Evolutionary conservation across 495 filamentous ascomycete species (phyloP).

Genomic region (Cercophora sp.): DNA sequence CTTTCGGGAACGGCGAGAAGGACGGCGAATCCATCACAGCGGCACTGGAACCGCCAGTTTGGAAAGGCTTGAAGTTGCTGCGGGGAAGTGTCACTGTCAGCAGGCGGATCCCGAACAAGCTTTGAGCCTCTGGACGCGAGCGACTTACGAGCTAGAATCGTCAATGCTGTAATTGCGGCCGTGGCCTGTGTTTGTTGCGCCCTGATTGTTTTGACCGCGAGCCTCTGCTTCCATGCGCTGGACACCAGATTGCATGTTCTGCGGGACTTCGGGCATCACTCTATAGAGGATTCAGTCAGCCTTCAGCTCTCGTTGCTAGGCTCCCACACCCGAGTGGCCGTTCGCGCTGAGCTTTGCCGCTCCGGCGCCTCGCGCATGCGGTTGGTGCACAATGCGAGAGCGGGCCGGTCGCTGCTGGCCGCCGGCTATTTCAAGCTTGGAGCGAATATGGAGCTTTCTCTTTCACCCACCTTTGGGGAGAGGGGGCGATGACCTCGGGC

Average conservation of each 20-base stretch:
- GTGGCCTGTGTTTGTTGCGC: constrained; percentile 9
- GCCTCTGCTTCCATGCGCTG: constrained; percentile 84
- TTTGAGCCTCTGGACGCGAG: too few species aligned
- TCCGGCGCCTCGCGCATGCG: not conserved
- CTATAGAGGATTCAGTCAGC: constrained; percentile 27
- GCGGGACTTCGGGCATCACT: constrained; percentile 57
- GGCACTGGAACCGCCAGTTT: constrained; percentile 22
- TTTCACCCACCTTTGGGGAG: constrained; percentile 77
- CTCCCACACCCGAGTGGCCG: constrained; percentile 15
- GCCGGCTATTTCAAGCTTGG: too few species aligned
- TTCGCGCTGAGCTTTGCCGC: constrained; percentile 12
- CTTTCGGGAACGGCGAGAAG: constrained; percentile 87
- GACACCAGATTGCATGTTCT: constrained; percentile 86
- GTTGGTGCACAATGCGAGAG: constrained; percentile 1
- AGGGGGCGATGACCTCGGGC: constrained; percentile 59
- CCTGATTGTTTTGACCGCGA: constrained; percentile 29
- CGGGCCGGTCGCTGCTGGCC: constrained; percentile 5
- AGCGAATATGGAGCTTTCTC: too few species aligned
- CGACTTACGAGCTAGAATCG: constrained; percentile 25
- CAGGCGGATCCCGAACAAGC: too few species aligned
- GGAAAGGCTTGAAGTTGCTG: constrained; percentile 47
- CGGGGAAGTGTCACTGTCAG: constrained; percentile 10
- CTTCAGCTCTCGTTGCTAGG: constrained; percentile 13
- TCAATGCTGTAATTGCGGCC: too few species aligned
- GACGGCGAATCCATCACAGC: constrained; percentile 59